phyloP scores from a whole-genome alignment of 805 yeast species.

The Candida cerambycidarum region DNA sequence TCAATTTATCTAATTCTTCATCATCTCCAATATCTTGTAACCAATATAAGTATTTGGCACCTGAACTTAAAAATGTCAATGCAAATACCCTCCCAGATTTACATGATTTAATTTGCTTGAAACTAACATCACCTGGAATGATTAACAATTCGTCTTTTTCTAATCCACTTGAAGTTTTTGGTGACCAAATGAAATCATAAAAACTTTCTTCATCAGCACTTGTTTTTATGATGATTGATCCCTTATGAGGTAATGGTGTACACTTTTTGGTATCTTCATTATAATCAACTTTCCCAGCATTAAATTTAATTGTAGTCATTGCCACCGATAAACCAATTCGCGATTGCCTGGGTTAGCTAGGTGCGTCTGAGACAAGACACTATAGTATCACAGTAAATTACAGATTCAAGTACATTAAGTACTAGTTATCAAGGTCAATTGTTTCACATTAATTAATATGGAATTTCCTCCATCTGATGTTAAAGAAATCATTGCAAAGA shows the following conservation, averaged over 20 bases:
- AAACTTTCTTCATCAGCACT: constrained; percentile 72
- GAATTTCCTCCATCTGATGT: constrained; percentile 65
- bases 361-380: no score
- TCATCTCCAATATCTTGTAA: constrained; percentile 73
- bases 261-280: constrained; percentile 62
- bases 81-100: constrained; percentile 76
- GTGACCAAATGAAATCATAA: constrained; percentile 70
- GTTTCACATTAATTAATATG: constrained; percentile 11
- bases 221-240: constrained; percentile 58
- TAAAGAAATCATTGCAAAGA: constrained; percentile 48
- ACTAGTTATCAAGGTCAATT: background rate
- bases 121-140: constrained; percentile 83
- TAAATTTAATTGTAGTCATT: constrained; percentile 47
- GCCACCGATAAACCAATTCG: background rate
- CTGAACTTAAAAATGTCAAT: constrained; percentile 61
- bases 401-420: no score
- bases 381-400: no score
- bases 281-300: constrained; percentile 75
- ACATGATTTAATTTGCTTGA: constrained; percentile 69
- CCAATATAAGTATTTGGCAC: constrained; percentile 66
- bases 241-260: constrained; percentile 71
- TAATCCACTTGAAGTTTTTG: constrained; percentile 51
- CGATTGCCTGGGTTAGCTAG: background rate
- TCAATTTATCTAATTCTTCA: constrained; percentile 56
- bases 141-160: constrained; percentile 65